phyloP scores from a whole-genome alignment of 176 grass and related monocot species.

The Elymus sibiricus region DNA sequence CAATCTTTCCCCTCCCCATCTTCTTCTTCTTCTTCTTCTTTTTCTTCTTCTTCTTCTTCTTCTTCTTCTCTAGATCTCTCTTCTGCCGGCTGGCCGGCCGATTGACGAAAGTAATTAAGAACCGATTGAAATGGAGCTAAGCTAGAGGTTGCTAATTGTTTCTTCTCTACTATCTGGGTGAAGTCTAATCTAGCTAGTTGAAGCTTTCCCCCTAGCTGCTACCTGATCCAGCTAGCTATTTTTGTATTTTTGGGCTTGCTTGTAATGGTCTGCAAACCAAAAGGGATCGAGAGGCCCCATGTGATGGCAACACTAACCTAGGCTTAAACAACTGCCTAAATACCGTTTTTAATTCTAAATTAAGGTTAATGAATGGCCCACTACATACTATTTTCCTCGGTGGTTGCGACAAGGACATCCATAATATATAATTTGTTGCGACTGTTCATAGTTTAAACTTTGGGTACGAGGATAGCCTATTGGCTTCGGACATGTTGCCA shows the following conservation, averaged over 20 bases:
- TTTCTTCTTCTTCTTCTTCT: background rate
- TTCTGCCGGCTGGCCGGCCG: background rate
- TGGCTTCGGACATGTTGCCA: background rate
- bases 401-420: background rate
- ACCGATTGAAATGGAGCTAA: background rate
- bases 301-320: background rate
- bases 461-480: background rate
- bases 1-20: slow-evolving; percentile 29
- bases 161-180: background rate
- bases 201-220: background rate
- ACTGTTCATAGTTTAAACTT: background rate
- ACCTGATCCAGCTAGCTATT: background rate
- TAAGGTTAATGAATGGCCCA: background rate
- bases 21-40: background rate
- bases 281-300: background rate
- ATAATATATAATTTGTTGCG: background rate
- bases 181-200: background rate
- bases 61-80: background rate
- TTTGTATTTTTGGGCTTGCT: background rate
- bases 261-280: background rate
- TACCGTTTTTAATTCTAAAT: background rate
- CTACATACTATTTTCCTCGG: background rate
- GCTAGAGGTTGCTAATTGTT: background rate
- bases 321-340: background rate
- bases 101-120: background rate